Percentiles rank a stretch among this genome's conserved stretches.
Conservation (phyloP, 2,329 filamentous ascomycete species). For the Xylariaceae sp. region DNA sequence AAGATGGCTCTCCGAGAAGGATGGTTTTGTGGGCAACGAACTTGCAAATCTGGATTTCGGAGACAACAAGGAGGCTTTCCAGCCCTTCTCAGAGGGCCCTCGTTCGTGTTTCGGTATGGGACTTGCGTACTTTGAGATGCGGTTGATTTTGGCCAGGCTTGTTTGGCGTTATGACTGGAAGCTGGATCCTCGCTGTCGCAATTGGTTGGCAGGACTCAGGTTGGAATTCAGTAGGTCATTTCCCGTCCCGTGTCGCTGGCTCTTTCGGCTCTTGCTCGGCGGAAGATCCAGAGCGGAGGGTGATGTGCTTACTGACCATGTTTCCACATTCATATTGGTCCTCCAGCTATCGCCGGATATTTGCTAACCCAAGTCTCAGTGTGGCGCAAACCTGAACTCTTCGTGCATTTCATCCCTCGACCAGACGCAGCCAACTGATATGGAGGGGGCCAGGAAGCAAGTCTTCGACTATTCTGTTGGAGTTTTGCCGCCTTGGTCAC, state of each 20-base stretch:
- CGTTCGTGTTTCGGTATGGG: not conserved
- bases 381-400: slow-evolving; percentile 1
- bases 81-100: slow-evolving; percentile 1
- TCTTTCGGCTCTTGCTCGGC: not conserved
- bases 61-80: slow-evolving; percentile 2
- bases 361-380: not conserved
- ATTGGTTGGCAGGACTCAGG: not conserved
- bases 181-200: not conserved
- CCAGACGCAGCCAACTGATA: not conserved
- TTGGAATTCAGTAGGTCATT: slow-evolving; percentile 4
- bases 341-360: not conserved
- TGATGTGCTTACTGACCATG: not conserved
- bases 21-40: not conserved
- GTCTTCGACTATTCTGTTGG: not conserved
- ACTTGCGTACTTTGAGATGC: slow-evolving; percentile 2
- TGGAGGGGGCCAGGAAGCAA: not conserved
- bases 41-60: not conserved
- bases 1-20: not conserved
- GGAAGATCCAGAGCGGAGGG: not conserved
- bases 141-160: not conserved
- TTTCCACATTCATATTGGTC: not conserved
- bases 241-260: not conserved
- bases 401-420: not conserved
- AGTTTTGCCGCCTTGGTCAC: not conserved
- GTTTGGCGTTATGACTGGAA: slow-evolving; percentile 6